Evolutionary conservation across 371 early-diverging fungal genomes (phyloP), one percentile per base, ranked within the genome.

Genomic region (Mortierella sp.): DNA sequence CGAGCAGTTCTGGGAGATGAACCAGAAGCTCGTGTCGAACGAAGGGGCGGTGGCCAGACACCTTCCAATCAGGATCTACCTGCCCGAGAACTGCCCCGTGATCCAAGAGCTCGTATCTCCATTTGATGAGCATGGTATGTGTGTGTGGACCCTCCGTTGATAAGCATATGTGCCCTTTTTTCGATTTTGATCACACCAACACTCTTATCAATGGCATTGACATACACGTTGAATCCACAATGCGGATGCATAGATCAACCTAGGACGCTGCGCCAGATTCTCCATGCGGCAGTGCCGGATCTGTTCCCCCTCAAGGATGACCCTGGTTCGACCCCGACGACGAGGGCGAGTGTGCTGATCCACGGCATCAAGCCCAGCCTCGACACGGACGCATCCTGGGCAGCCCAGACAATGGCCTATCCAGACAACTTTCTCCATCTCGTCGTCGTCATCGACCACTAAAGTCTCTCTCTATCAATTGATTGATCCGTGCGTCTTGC

Each of bases 371-470:
- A 41, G 10, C 68, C 92, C 19, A 91, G 88, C 26, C 73, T 90
- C 19, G 89, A 91, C 24, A 90, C 88, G 16, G 92, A 92, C 8
- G 86, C 91, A 13, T 61, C 86, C 16, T 93, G 93, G 93, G 88
- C 92, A 19, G 89, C 91, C 31, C 90, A 89, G 48, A 90, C 92
- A 70, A 79, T 92, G 44, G 88, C 90, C 3, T 93, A 90, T 87
- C 89, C 93, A 6, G 95, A 94, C 78, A 92, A 92, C 70, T 94
- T 94, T 77, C 78, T 94, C 58, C 95, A 94, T 79, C 74, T 94
- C 53, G 92, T 93, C 7, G 76, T 92, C 26, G 58, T 79, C 31
- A 37, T 48, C 44, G 47, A 71, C 3, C 24, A 34, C 16, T 10
- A 34, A 50, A n/a, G 10, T n/a, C 43, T 13, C 2, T 19, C 61